Evolutionary conservation across 495 filamentous ascomycete genomes (phyloP).

Genomic region (Lentithecium fluviatile): DNA sequence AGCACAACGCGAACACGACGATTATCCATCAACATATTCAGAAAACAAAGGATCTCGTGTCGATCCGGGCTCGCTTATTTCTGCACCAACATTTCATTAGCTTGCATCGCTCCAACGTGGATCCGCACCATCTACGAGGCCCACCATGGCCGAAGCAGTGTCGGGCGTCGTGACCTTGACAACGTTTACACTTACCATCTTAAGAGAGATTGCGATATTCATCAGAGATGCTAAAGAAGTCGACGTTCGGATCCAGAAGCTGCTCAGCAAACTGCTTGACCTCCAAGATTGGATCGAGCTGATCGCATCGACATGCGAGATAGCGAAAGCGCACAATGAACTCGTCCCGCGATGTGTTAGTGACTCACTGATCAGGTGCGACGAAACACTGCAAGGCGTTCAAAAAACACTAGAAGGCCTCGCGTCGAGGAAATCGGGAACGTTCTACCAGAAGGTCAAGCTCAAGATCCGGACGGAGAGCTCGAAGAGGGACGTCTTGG

Average conservation of each 20-base stretch:
- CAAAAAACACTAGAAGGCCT: background rate
- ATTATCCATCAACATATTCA: background rate
- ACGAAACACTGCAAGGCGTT: background rate
- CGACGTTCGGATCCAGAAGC: background rate
- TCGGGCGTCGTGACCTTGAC: background rate
- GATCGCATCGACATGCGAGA: slow-evolving; percentile 1
- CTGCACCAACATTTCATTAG: too few relatives aligned
- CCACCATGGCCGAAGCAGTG: slow-evolving; percentile 9
- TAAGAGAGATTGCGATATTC: background rate
- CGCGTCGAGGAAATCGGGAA: background rate
- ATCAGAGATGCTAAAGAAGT: slow-evolving; percentile 1
- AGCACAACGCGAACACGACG: background rate
- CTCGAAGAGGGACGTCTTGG: background rate
- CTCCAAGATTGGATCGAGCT: background rate
- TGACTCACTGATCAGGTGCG: background rate
- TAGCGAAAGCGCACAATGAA: background rate
- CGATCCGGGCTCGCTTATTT: too few relatives aligned
- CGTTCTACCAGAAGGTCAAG: slow-evolving; percentile 3
- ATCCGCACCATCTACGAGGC: background rate
- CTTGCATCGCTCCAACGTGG: too few relatives aligned
- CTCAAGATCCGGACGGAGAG: background rate
- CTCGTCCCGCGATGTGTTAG: background rate
- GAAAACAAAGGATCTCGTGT: background rate
- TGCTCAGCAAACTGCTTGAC: slow-evolving; percentile 2
- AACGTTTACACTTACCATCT: background rate